Base-by-base conservation (phyloP, 2,329 filamentous ascomycete species). In the Chrysosphaeria jannelii region DNA sequence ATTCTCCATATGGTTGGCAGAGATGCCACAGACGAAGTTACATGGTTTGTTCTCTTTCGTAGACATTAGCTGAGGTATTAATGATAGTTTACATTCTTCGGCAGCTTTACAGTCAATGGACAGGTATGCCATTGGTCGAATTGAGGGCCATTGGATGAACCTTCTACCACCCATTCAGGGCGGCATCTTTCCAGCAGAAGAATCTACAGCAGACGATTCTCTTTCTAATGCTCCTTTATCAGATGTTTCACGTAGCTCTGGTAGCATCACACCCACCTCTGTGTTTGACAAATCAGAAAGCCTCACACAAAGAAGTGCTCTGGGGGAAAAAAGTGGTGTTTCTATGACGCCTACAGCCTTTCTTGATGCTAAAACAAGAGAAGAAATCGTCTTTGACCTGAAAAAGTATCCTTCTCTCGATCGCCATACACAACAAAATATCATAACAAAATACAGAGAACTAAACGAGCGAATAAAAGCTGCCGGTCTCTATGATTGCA, bases 11-110 rank as follows among this genome's bases (percentile, higher is more conserved):
- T 91, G 76, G 61, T 93, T 29, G 78, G 78, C 30, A 63, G 70
- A 45, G 78, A 90, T 59, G 81, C 76, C 23, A 91, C 81, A 8
- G 79, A 91, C 42, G 85, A 93, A 45, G 67, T 93, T 30, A 75
- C 69, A 42, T 74, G 68, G 75, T 91, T 56, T 23, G 68, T 51
- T 13, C 8, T 11, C 15, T 15, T 10, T 7, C 19, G 8, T 5
- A 8, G 3, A 4, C 13, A 17, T 8, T 5, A 17, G n/a, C 8
- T 10, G n/a, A 8, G 6, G 20, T 6, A 5, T 9, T 13, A 8
- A 10, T n/a, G 2, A 5, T 34, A 88, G 76, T 19, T 51, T 91
- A 15, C 85, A 97, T 43, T 91, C 81, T 1, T 34, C 48, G 20
- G 70, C 79, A 37, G 67, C 85, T 10, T 62, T 61, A 34, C 43